phyloP scores from a whole-genome alignment of 805 yeast species.

The Scheffersomyces spartinae region DNA sequence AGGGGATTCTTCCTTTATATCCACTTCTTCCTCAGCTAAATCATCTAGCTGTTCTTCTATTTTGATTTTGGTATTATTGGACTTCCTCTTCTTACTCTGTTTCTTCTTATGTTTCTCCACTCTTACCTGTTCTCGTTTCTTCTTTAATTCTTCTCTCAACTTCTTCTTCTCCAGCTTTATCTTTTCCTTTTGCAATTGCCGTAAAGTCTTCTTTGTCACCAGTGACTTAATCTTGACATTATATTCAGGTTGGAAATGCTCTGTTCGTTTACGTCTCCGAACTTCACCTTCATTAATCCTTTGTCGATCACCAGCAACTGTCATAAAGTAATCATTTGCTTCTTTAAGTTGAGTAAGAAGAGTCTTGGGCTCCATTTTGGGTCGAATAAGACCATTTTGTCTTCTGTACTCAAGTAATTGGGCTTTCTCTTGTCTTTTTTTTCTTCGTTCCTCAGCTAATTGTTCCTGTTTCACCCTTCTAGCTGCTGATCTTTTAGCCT shows the following conservation, averaged over 20 bases:
- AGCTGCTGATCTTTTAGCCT: too few species aligned
- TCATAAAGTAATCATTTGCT: conserved; percentile 26
- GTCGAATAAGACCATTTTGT: conserved; percentile 2
- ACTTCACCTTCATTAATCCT: conserved; percentile 21
- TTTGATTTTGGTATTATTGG: too few species aligned
- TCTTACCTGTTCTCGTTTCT: conserved; percentile 2
- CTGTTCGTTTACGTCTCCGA: conserved; percentile 18
- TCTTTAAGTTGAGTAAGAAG: conserved; percentile 6
- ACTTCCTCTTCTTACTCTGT: too few species aligned
- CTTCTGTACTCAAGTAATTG: conserved; percentile 1
- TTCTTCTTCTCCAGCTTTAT: conserved; percentile 4
- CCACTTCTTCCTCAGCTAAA: conserved; percentile 12
- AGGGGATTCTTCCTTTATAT: too few species aligned
- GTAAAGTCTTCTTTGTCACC: conserved; percentile 5
- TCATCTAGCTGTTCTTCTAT: too few species aligned
- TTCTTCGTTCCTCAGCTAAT: conserved; percentile 1
- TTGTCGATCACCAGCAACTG: conserved; percentile 25
- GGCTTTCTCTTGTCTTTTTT: conserved; percentile 2
- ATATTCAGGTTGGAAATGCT: conserved; percentile 15
- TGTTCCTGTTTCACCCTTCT: conserved; percentile 3
- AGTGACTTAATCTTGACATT: conserved; percentile 7
- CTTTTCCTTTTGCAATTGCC: conserved; percentile 7
- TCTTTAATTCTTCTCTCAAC: conserved; percentile 5
- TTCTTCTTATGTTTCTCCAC: conserved; percentile 6
- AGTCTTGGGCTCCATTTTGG: conserved; percentile 3